Percentiles rank a stretch among this genome's conserved stretches.
phyloP scores from a whole-genome alignment of 2,329 filamentous ascomycete genomes.

The Raffaelea arxii region DNA sequence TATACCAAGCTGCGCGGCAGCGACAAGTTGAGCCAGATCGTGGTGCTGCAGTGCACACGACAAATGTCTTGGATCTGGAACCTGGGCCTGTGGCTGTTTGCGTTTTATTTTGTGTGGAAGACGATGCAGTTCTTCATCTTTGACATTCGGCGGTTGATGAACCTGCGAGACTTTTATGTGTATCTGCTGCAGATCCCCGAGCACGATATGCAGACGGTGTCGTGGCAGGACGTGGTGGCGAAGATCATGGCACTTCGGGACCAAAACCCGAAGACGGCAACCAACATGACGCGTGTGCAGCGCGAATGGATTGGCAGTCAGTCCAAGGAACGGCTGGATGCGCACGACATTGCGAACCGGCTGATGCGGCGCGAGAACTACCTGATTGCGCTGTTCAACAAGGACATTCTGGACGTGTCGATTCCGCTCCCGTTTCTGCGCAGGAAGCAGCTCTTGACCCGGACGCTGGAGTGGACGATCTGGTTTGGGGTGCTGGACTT shows the following conservation, averaged over 20 bases:
- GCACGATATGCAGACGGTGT: constrained; percentile 84
- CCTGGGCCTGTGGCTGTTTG: constrained; percentile 71
- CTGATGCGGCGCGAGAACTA: constrained; percentile 97
- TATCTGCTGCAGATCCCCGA: constrained; percentile 73
- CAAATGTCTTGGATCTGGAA: constrained; percentile 70
- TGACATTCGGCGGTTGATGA: constrained; percentile 61
- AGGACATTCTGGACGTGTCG: constrained; percentile 82
- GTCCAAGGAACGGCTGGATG: constrained; percentile 88
- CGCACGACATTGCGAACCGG: constrained; percentile 92
- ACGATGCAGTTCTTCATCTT: constrained; percentile 58
- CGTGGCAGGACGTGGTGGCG: constrained; percentile 84
- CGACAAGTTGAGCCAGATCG: constrained; percentile 39
- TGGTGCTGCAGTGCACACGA: constrained; percentile 65
- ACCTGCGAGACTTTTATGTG: constrained; percentile 79
- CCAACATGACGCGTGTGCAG: constrained; percentile 40
- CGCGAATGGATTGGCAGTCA: constrained; percentile 63
- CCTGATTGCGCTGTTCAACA: constrained; percentile 93
- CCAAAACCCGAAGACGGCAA: constrained; percentile 71
- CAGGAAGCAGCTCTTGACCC: constrained; percentile 74
- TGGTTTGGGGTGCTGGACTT: constrained; percentile 87
- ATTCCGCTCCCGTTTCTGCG: constrained; percentile 77
- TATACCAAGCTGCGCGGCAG: constrained; percentile 65
- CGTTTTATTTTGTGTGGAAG: constrained; percentile 78
- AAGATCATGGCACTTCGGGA: constrained; percentile 78
- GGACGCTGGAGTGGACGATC: constrained; percentile 85